Base-by-base conservation (phyloP, 1,139 yeast genomes). In the Diutina siamensis region DNA sequence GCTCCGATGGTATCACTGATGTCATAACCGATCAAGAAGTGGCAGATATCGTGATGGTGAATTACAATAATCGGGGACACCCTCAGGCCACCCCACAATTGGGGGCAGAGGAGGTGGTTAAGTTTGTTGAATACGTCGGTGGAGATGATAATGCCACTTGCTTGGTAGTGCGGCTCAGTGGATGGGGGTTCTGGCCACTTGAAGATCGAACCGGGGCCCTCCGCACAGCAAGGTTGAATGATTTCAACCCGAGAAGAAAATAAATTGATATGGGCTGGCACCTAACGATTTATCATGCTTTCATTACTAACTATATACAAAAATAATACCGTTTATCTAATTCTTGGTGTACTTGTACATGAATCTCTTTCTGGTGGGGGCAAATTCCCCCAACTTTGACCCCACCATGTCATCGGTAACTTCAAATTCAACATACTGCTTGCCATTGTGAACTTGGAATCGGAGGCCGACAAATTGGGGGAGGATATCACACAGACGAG, bases 381-480 rank as follows among this genome's bases (percentile, higher is more conserved):
- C 95, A 67, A 86, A 92, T 62, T 92, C 97, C 2, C 98, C 98
- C 48, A 92, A 69, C 62, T 92, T 92, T 52, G 81, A 78, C n/a
- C 98, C 98, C 52, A 92, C 97, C 98, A 92, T 92, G 55, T 92
- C 94, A 58, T 92, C 97, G 10, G 84, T 78, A 32, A 92, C 76
- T 54, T 83, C 89, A 45, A 92, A 75, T 47, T 88, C 89, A 45
- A 88, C 95, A 59, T 89, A 92, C 53, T 88, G 95, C 62, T 83
- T 85, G 35, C 98, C 98, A 64, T 92, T 92, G 65, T 92, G 98
- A 42, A 92, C 85, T 64, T 92, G 95, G 64, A 92, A 92, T 57
- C 80, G 83, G 50, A 88, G 71, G 5, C 98, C 98, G 34, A 92
- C 96, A 65, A 92, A 89, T 61, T 86, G 94, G 20, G 98, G 98